A percentile compares a stretch with the other conserved stretches of the same genome.
phyloP scores from a whole-genome alignment of 2,329 filamentous ascomycete genomes.

The Tolypocladium amazonense region DNA sequence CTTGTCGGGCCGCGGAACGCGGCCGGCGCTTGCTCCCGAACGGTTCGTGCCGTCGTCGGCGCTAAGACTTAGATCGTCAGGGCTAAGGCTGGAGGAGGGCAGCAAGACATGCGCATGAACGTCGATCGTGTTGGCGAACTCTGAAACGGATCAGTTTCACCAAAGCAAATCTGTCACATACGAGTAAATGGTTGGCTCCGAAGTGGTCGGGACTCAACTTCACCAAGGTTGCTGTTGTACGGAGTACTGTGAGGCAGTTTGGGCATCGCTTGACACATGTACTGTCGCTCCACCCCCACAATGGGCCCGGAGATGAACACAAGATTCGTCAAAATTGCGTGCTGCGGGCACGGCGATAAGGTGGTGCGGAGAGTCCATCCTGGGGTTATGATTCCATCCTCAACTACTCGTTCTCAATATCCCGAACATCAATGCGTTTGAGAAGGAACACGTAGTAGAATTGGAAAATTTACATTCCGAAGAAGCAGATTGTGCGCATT shows the following conservation, averaged over 20 bases:
- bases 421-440: no score
- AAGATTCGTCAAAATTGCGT: no score
- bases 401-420: no score
- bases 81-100: neutral
- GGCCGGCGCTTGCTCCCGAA: neutral
- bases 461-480: neutral
- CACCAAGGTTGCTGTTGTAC: no score
- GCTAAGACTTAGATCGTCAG: no score
- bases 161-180: no score
- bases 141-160: neutral
- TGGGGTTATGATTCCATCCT: neutral
- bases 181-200: no score
- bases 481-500: neutral
- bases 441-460: neutral
- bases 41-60: neutral
- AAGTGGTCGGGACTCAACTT: no score
- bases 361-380: no score
- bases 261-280: neutral
- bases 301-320: neutral
- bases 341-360: no score
- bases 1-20: neutral
- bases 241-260: neutral
- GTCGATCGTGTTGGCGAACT: no score
- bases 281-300: neutral
- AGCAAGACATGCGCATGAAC: neutral